These are phyloP conservation scores for Cladosporium sp. DNA, from an alignment of 2,329 filamentous ascomycete genomes.

Conservation along the genomic window DNA sequence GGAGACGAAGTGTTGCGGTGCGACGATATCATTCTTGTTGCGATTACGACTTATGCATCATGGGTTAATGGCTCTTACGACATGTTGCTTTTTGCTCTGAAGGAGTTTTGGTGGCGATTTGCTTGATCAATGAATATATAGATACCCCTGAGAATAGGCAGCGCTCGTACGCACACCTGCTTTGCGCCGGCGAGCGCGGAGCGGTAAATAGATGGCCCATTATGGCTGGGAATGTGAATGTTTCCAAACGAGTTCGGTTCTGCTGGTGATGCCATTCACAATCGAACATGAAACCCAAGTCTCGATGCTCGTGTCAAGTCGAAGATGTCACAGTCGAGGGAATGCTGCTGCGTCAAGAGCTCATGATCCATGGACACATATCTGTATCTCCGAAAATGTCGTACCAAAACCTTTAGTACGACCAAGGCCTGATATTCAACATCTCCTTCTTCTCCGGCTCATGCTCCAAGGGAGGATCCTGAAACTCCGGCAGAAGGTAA, in stretches of 20 bases:
- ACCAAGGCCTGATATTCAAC: slow-evolving; percentile 40
- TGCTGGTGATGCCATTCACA: neutral
- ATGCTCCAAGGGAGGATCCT: slow-evolving; percentile 37
- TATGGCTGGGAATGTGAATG: neutral
- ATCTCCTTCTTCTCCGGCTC: slow-evolving; percentile 42
- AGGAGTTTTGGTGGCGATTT: neutral
- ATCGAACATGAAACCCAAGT: neutral
- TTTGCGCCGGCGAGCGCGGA: slow-evolving; percentile 4
- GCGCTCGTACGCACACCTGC: neutral
- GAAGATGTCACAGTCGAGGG: neutral
- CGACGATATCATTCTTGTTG: neutral
- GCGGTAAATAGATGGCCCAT: neutral
- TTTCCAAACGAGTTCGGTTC: neutral
- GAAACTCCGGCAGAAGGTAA: slow-evolving; percentile 45
- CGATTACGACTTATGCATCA: neutral
- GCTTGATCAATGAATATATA: neutral
- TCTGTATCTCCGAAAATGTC: neutral
- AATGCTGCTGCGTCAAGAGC: neutral
- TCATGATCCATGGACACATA: neutral
- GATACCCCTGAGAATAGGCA: slow-evolving; percentile 2
- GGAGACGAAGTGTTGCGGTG: neutral
- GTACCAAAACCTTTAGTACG: slow-evolving; percentile 30
- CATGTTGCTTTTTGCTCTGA: neutral
- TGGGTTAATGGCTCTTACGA: neutral
- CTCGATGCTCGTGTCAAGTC: neutral